Base-by-base conservation (phyloP, 2,329 filamentous ascomycete genomes). In the Aspergillus aculeatinus region DNA sequence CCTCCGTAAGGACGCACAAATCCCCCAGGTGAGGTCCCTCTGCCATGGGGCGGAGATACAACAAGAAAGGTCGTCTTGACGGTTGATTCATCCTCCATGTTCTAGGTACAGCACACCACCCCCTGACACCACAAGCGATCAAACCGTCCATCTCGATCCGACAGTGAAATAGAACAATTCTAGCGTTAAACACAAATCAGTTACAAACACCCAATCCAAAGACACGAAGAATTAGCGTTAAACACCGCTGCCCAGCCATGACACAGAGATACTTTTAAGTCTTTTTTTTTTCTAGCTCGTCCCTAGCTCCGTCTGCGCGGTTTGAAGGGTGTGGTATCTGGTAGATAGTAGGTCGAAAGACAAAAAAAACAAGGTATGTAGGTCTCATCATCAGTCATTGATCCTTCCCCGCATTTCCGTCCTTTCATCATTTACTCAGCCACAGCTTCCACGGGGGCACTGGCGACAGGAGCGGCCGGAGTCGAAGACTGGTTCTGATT, bases 391-490 rank as follows among this genome's bases (percentile, higher is more conserved):
- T 44, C 39, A 44, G 16, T 44, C 39, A 44, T 44, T 44, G 39
- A 25, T 55, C 39, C 39, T 44, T 16, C 14, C 39, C 39, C 39
- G 39, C 51, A 33, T 16, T 23, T 47, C 52, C 16, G 39, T 55
- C 25, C 25, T 19, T 48, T 33, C 52, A 21, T 55, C 47, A 55
- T 29, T 55, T 60, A 59, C 47, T 56, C 60, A 21, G 59, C 59
- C 25, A 55, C 52, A 12, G 53, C 50, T 27, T 78, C 69, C 70
- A 78, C 76, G 54, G 72, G 72, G 19, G 39, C 52, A 21, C 25
- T 47, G 25, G 16, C 52, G 52, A 39, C 23, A 11, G 52, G 39
- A 39, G 39, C 25, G 19, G 39, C 70, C 49, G 64, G 59, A 70
- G 70, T 60, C 70, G 67, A 51, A 48, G 65, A 63, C 35, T 68